These are phyloP conservation scores for Kalaharituber pfeilii DNA, from an alignment of 2,329 filamentous ascomycete genomes.

Conservation along the genomic window DNA sequence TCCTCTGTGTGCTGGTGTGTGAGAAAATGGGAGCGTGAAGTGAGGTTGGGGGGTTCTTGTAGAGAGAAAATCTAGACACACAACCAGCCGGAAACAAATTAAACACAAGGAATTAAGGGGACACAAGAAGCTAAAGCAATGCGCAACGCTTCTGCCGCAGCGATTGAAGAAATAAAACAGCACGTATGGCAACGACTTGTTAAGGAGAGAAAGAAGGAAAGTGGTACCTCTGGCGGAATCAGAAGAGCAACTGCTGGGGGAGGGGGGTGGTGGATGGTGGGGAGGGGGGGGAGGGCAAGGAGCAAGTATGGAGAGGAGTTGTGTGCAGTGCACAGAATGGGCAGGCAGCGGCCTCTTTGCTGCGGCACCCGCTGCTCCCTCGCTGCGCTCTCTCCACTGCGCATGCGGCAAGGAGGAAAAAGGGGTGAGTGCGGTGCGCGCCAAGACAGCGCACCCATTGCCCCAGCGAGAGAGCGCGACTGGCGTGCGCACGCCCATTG, in stretches of 20 bases:
- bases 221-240: neutral
- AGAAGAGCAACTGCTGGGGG: neutral
- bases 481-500: neutral
- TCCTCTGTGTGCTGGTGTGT: neutral
- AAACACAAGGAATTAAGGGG: neutral
- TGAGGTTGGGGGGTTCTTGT: neutral
- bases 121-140: neutral
- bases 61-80: neutral
- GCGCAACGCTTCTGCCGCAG: neutral
- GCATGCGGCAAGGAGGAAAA: neutral
- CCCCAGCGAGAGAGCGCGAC: neutral
- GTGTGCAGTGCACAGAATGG: neutral
- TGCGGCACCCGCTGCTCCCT: neutral
- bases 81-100: neutral
- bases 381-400: no score
- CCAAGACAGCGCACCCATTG: neutral
- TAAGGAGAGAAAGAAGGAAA: constrained; percentile 1
- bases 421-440: neutral
- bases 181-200: neutral
- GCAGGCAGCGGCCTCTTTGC: neutral
- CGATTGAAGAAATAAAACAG: neutral
- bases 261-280: neutral
- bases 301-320: neutral
- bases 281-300: neutral
- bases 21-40: neutral